A percentile compares a stretch with the other conserved stretches of the same genome.
Conservation (phyloP, 257 asterid genomes). For the Leptodermis oblonga region DNA sequence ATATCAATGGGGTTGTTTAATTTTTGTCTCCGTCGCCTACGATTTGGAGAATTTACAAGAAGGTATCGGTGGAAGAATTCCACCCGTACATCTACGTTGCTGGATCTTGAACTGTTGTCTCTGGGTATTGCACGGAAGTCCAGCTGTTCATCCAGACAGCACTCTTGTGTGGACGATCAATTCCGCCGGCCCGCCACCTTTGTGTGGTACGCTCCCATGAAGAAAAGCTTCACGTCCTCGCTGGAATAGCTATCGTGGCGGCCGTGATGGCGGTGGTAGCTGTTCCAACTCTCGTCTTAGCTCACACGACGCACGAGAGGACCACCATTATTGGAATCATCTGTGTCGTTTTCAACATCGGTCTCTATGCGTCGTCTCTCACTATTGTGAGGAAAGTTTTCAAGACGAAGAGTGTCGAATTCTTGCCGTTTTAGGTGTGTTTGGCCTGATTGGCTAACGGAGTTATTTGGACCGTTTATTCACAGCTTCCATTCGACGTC, state of each 20-base stretch:
- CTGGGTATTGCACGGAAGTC: not conserved
- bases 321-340: not conserved
- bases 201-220: not conserved
- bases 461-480: not conserved
- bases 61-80: not conserved
- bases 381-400: not conserved
- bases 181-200: not conserved
- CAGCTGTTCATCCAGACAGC: not conserved
- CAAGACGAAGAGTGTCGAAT: not conserved
- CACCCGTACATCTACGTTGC: not conserved
- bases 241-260: not conserved
- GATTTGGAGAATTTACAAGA: not conserved
- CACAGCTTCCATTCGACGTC: not conserved
- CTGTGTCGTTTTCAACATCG: not conserved
- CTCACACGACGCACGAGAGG: not conserved
- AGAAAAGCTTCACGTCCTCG: not conserved
- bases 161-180: not conserved
- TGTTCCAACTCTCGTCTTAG: not conserved
- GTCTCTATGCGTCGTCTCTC: not conserved
- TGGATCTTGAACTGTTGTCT: not conserved
- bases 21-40: not conserved
- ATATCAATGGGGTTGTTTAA: not conserved
- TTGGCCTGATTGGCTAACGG: not conserved
- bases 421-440: not conserved
- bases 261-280: not conserved